These are phyloP conservation scores for Angophora floribunda DNA, from an alignment of 345 rosid genomes.

Conservation along the genomic window DNA sequence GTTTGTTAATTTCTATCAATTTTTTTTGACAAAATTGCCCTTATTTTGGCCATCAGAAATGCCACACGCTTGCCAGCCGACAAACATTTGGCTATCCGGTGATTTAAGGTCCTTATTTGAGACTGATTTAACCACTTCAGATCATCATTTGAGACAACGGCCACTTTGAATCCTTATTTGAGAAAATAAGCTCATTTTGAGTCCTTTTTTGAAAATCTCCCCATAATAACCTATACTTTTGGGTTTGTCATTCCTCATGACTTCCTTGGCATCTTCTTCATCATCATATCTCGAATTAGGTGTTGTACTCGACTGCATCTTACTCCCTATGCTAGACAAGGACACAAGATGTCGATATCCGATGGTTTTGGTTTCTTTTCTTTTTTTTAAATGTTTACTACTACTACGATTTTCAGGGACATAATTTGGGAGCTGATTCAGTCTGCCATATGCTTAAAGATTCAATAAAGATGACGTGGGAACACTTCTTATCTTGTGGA, in stretches of 20 bases:
- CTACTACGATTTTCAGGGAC: slow-evolving; percentile 11
- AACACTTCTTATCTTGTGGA: slow-evolving; percentile 9
- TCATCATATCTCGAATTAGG: background rate
- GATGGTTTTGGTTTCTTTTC: background rate
- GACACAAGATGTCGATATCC: background rate
- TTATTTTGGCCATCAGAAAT: too few relatives aligned
- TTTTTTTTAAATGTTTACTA: background rate
- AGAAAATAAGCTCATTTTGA: too few relatives aligned
- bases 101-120: too few relatives aligned
- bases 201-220: too few relatives aligned
- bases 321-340: background rate
- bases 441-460: slow-evolving; percentile 21
- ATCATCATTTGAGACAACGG: too few relatives aligned
- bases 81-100: too few relatives aligned
- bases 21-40: too few relatives aligned
- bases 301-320: background rate
- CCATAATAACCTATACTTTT: background rate
- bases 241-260: background rate
- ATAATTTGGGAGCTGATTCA: slow-evolving; percentile 1
- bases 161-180: too few relatives aligned
- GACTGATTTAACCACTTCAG: too few relatives aligned
- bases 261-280: background rate
- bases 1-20: too few relatives aligned
- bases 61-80: too few relatives aligned
- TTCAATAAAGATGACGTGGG: slow-evolving; percentile 28